These are phyloP conservation scores for Podospora pseudopauciseta DNA, from an alignment of 495 filamentous ascomycete genomes.

Conservation along the genomic window DNA sequence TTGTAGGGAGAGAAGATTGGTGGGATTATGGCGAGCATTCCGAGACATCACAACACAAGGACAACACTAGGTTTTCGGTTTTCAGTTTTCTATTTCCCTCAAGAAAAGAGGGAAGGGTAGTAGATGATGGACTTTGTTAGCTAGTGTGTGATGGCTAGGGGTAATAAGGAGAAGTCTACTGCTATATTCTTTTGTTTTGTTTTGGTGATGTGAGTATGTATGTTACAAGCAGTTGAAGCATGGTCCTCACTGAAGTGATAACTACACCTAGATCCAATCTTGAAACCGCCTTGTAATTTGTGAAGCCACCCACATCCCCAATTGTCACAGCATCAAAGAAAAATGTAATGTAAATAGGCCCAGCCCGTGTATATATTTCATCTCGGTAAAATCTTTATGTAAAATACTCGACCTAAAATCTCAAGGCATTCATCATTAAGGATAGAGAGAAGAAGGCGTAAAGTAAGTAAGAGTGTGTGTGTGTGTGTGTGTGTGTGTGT, in stretches of 20 bases:
- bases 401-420: too few species aligned
- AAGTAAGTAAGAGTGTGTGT: too few species aligned
- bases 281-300: too few species aligned
- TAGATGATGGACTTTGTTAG: not conserved
- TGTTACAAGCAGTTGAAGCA: not conserved
- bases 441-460: too few species aligned
- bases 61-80: not conserved
- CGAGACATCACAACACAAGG: not conserved
- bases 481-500: too few species aligned
- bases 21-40: not conserved
- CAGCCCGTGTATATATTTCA: too few species aligned
- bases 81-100: constrained; percentile 10
- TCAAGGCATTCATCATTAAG: too few species aligned
- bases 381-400: too few species aligned
- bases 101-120: not conserved
- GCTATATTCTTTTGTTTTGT: not conserved
- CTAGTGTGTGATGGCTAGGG: not conserved
- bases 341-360: too few species aligned
- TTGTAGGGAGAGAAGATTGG: not conserved
- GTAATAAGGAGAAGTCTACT: not conserved
- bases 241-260: not conserved
- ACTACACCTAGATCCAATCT: too few species aligned
- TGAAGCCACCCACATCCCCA: too few species aligned
- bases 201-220: not conserved
- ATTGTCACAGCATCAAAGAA: too few species aligned